Evolutionary conservation across 192 early-diverging fungal species (phyloP).

Genomic region (Coemansia sp.): DNA sequence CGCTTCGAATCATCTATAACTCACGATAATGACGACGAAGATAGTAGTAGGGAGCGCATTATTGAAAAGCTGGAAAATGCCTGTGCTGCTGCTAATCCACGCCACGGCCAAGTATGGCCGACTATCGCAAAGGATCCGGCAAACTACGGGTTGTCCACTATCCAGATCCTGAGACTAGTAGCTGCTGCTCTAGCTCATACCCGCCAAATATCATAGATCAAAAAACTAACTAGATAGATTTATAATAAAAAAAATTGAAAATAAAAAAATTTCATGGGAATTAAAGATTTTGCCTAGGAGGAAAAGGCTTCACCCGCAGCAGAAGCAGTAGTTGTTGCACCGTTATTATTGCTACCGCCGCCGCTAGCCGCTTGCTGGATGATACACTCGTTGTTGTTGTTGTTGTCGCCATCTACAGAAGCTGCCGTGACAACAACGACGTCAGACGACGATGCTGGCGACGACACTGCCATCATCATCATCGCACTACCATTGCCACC

Average conservation of each 20-base stretch:
- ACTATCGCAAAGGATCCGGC: conserved; percentile 70
- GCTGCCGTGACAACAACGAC: too few relatives aligned
- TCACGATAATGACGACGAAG: not conserved
- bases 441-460: conserved; percentile 18
- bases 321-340: too few relatives aligned
- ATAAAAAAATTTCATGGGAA: not conserved
- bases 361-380: conserved; percentile 5
- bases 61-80: conserved; percentile 60
- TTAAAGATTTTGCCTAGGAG: too few relatives aligned
- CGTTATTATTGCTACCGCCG: conserved; percentile 12
- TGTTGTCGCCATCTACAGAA: too few relatives aligned
- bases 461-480: conserved; percentile 28
- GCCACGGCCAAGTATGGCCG: conserved; percentile 94
- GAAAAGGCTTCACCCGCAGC: not conserved
- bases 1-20: conserved; percentile 84
- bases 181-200: conserved; percentile 19
- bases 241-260: not conserved
- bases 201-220: conserved; percentile 10
- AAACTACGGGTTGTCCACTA: conserved; percentile 23
- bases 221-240: not conserved
- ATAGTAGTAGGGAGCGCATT: conserved; percentile 21
- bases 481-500: not conserved
- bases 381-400: too few relatives aligned
- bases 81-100: conserved; percentile 79
- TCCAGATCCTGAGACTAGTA: conserved; percentile 22